These are phyloP conservation scores for Eragrostis tef DNA, from an alignment of 202 grass and related monocot species.

Conservation along the genomic window DNA sequence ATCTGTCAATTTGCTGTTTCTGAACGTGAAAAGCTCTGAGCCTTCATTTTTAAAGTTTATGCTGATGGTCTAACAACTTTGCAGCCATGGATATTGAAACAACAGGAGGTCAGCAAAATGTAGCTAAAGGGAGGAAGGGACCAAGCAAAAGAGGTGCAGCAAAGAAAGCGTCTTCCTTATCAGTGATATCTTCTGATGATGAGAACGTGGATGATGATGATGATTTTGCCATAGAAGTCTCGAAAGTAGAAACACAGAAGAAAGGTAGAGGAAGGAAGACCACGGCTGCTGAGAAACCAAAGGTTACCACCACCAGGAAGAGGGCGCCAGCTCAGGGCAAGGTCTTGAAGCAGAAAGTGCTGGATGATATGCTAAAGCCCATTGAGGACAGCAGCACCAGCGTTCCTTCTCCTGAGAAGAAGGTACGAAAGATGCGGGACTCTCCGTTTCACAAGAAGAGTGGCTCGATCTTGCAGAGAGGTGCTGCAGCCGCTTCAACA, in stretches of 20 bases:
- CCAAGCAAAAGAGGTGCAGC: conserved; percentile 54
- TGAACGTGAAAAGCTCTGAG: not conserved
- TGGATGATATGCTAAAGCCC: conserved; percentile 59
- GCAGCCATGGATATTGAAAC: conserved; percentile 66
- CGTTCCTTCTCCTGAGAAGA: conserved; percentile 67
- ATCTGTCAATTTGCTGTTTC: not conserved
- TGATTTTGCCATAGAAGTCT: conserved; percentile 32
- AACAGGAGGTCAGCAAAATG: conserved; percentile 31
- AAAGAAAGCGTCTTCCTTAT: conserved; percentile 43
- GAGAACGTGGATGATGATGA: conserved; percentile 46
- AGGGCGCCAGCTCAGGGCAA: conserved; percentile 60
- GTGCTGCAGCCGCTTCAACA: conserved; percentile 7
- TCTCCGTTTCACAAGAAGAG: conserved; percentile 99
- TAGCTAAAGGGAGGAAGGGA: conserved; percentile 34
- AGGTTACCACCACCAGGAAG: conserved; percentile 43
- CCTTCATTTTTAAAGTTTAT: not conserved
- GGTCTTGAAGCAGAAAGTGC: conserved; percentile 51
- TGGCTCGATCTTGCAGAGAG: conserved; percentile 49
- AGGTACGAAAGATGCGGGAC: conserved; percentile 72
- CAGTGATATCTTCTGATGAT: conserved; percentile 45
- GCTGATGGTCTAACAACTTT: conserved; percentile 19
- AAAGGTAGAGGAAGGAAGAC: conserved; percentile 65
- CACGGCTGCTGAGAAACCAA: conserved; percentile 43
- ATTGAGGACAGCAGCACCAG: conserved; percentile 43
- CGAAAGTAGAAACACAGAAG: conserved; percentile 41